phyloP scores from a whole-genome alignment of 441 rosid species.

The Biscutella laevigata region DNA sequence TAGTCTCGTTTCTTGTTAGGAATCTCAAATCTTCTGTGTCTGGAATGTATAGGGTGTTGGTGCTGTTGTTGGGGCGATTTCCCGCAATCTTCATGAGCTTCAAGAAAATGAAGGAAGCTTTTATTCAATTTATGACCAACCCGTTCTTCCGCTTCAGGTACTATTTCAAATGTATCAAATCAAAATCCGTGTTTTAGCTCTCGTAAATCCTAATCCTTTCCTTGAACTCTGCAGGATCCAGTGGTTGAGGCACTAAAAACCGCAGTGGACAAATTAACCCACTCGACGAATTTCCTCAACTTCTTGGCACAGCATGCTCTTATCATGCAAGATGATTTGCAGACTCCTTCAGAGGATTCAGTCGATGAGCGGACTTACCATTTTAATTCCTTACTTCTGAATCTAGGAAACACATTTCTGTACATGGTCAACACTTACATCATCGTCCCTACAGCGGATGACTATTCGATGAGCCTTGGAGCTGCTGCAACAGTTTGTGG shows the following conservation, averaged over 20 bases:
- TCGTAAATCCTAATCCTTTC: neutral
- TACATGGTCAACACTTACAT: conserved; percentile 98
- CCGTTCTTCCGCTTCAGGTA: conserved; percentile 73
- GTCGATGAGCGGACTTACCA: conserved; percentile 65
- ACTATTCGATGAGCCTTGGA: conserved; percentile 88
- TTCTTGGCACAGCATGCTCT: conserved; percentile 97
- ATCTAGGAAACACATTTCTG: conserved; percentile 79
- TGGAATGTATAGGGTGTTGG: conserved; percentile 73
- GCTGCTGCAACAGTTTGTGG: conserved; percentile 99
- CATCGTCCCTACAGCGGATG: conserved; percentile 94
- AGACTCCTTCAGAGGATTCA: conserved; percentile 58
- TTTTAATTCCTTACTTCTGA: conserved; percentile 73
- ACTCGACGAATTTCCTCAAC: conserved; percentile 81
- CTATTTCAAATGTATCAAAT: neutral
- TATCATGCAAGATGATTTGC: conserved; percentile 89
- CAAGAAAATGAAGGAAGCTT: conserved; percentile 95
- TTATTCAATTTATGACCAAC: conserved; percentile 85
- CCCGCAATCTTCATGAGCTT: conserved; percentile 97
- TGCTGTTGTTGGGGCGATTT: conserved; percentile 94
- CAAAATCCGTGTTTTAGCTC: neutral
- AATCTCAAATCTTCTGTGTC: conserved; percentile 18
- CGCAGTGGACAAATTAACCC: conserved; percentile 73
- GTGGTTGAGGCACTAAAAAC: conserved; percentile 70
- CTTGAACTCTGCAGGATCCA: conserved; percentile 54
- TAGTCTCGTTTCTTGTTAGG: conserved; percentile 5